Evolutionary conservation across 495 filamentous ascomycete species (phyloP).

Genomic region (Penicillium diatomitis): DNA sequence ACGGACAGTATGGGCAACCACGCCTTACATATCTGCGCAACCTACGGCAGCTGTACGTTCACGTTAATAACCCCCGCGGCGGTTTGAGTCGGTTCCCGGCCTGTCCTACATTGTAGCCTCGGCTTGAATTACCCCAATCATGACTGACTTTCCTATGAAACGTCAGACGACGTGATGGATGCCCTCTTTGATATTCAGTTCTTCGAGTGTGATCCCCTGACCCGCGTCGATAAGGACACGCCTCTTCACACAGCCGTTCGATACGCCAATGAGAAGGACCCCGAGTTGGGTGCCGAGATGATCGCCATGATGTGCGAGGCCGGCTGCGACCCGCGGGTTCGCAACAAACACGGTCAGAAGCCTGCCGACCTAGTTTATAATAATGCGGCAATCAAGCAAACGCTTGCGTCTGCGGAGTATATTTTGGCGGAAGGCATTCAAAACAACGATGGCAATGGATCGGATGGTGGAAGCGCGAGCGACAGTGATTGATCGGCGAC

Average conservation of each 20-base stretch:
- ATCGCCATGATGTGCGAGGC: constrained; percentile 91
- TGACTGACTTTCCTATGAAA: neutral
- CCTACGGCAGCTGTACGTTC: constrained; percentile 72
- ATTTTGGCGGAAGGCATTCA: constrained; percentile 38
- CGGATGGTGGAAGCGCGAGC: constrained; percentile 28
- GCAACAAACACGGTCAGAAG: constrained; percentile 40
- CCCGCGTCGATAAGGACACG: constrained; percentile 74
- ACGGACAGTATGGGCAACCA: constrained; percentile 78
- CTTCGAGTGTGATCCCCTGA: constrained; percentile 88
- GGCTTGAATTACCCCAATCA: neutral
- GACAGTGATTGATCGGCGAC: constrained; percentile 32
- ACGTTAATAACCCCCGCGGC: neutral
- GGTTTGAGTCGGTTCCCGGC: neutral
- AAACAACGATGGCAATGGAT: constrained; percentile 21
- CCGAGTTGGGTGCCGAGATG: constrained; percentile 55
- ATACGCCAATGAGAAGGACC: constrained; percentile 65
- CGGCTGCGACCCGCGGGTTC: constrained; percentile 61
- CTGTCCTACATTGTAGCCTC: too few relatives aligned
- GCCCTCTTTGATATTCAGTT: constrained; percentile 84
- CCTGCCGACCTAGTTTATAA: constrained; percentile 36
- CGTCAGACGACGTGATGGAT: constrained; percentile 79
- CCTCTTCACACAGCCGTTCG: constrained; percentile 83
- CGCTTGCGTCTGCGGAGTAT: constrained; percentile 74
- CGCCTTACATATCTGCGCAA: constrained; percentile 81
- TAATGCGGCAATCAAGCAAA: constrained; percentile 55